Conservation (phyloP, 805 yeast genomes). For the Jamesozyma piceae region DNA sequence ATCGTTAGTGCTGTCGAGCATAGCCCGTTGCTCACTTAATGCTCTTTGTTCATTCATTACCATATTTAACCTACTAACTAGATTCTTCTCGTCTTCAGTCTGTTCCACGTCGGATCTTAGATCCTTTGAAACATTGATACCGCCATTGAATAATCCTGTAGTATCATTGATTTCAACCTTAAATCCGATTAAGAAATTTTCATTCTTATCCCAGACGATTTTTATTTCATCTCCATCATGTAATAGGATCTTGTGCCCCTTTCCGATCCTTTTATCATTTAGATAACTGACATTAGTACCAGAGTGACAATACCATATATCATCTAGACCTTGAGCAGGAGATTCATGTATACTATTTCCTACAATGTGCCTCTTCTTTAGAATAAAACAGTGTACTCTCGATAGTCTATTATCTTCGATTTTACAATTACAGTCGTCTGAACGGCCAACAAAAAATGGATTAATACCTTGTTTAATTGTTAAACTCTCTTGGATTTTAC, state of each 20-base stretch:
- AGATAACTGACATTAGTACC: slow-evolving; percentile 75
- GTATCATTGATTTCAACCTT: slow-evolving; percentile 45
- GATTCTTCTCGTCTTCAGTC: slow-evolving; percentile 19
- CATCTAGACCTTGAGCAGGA: slow-evolving; percentile 66
- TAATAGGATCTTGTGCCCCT: slow-evolving; percentile 51
- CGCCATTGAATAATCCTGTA: slow-evolving; percentile 55
- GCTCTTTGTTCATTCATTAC: slow-evolving; percentile 17
- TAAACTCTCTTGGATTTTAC: slow-evolving; percentile 40
- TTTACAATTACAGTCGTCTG: slow-evolving; percentile 48
- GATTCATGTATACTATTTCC: slow-evolving; percentile 50
- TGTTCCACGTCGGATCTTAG: slow-evolving; percentile 15
- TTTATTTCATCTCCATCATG: slow-evolving; percentile 58
- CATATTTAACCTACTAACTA: slow-evolving; percentile 15
- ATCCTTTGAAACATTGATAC: slow-evolving; percentile 21
- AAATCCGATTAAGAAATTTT: slow-evolving; percentile 46
- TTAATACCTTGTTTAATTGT: slow-evolving; percentile 58
- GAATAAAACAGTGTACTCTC: slow-evolving; percentile 68
- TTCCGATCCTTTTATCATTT: slow-evolving; percentile 49
- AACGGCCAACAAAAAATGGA: slow-evolving; percentile 67
- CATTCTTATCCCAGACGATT: slow-evolving; percentile 52
- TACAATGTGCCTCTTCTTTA: slow-evolving; percentile 54
- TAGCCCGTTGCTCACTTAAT: not conserved
- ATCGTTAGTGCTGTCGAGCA: not conserved
- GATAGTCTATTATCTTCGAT: slow-evolving; percentile 73
- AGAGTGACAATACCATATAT: slow-evolving; percentile 70